Base-by-base conservation (phyloP, 208 protist species). In the Trypanosoma boissoni region DNA sequence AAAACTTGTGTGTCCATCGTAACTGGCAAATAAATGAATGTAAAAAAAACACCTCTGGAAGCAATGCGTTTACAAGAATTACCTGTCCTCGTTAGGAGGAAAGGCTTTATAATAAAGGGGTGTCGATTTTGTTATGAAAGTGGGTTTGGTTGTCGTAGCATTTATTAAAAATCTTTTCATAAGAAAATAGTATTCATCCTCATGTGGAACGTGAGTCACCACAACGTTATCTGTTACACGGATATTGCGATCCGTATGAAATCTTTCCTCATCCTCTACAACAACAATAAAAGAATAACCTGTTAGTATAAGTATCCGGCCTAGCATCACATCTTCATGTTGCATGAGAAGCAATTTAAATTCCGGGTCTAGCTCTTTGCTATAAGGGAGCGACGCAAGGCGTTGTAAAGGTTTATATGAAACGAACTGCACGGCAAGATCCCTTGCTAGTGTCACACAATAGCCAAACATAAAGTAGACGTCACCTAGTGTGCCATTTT, bases 251-350 rank as follows among this genome's bases (percentile, higher is more conserved):
- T 7, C 28, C 18, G 34, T 20, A 18, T 39, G 20, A 39, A 41
- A 55, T 14, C 29, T 26, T 24, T 31, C 34, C 12, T 3, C 3
- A 37, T 3, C 10, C 6, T 24, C 50, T 3, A 18, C 16, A 20
- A 39, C 50, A 55, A 55, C 3, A 39, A 39, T 5, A 6, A 55
- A 20, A 55, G 20, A 39, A 9, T 39, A n/a, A 20, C n/a, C 23
- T 18, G 34, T 29, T 10, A 34, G 18, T 6, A 23, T 6, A 6
- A 45, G 34, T 12, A 41, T 32, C 36, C 12, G 36, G 16, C 26
- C 21, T 50, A 48, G 5, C 45, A 51, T 51, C 12, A 51, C 45
- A 51, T 51, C 45, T 14, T 51, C 45, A 29, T 8, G 7, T 10
- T 27, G 5, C 21, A 51, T 9, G 28, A 29, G 3, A 28, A 31